Conservation (phyloP, 176 grass and related monocot species). For the Bolboschoenus planiculmis region DNA sequence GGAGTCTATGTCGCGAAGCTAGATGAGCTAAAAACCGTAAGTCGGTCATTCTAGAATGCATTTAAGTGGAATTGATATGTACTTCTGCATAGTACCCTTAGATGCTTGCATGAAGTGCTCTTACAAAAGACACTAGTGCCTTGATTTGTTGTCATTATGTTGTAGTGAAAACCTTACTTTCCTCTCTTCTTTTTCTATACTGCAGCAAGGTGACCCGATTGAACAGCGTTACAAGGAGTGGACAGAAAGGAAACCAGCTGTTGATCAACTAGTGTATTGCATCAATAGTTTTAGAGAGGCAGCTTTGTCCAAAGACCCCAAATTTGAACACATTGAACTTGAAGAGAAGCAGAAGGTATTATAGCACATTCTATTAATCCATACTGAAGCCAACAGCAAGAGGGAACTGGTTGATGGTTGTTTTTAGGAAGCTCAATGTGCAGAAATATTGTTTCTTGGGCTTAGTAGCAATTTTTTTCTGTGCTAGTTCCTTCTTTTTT, state of each 20-base stretch:
- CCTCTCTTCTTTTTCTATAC: not conserved
- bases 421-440: not conserved
- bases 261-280: constrained; percentile 57
- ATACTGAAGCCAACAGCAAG: not conserved
- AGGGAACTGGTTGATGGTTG: not conserved
- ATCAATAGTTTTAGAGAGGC: constrained; percentile 88
- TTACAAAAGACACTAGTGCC: not conserved
- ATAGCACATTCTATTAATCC: not conserved
- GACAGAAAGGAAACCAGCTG: constrained; percentile 52
- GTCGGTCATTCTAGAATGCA: not conserved
- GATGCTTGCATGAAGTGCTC: not conserved
- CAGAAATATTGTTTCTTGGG: not conserved
- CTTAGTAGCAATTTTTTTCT: not conserved
- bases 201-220: constrained; percentile 67
- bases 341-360: constrained; percentile 88
- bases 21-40: constrained; percentile 77
- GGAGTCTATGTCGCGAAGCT: constrained; percentile 93
- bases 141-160: not conserved
- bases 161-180: not conserved
- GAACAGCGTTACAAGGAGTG: constrained; percentile 67
- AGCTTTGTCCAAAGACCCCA: constrained; percentile 61
- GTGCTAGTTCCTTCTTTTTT: not conserved
- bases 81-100: not conserved
- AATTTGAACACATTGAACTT: constrained; percentile 83
- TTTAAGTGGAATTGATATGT: not conserved